phyloP scores from a whole-genome alignment of 257 asterid genomes.

The Coffea canephora region DNA sequence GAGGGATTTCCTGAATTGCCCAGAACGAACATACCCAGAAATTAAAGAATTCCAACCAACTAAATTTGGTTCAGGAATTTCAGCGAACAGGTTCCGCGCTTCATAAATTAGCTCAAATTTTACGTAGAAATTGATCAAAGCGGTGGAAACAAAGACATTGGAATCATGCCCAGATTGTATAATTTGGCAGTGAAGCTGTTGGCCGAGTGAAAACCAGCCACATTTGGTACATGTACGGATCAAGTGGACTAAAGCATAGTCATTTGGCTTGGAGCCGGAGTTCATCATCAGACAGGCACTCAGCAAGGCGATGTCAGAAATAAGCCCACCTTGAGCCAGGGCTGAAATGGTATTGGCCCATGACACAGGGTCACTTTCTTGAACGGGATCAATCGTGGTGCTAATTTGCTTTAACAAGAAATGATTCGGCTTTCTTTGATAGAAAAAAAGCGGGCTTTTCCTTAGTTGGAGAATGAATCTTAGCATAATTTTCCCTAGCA shows the following conservation, averaged over 20 bases:
- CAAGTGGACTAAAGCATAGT: conserved; percentile 44
- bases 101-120: conserved; percentile 38
- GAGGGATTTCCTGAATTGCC: conserved; percentile 55
- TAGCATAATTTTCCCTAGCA: neutral
- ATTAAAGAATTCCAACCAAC: conserved; percentile 88
- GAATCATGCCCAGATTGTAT: conserved; percentile 46
- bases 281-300: conserved; percentile 33
- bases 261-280: conserved; percentile 41
- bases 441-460: neutral
- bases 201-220: conserved; percentile 44
- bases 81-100: conserved; percentile 56
- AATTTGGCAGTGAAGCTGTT: conserved; percentile 59
- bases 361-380: conserved; percentile 14
- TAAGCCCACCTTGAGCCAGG: conserved; percentile 16
- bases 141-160: conserved; percentile 44
- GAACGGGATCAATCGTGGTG: conserved; percentile 15
- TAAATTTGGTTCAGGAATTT: conserved; percentile 62
- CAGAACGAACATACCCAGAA: conserved; percentile 66
- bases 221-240: conserved; percentile 44
- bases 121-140: conserved; percentile 46
- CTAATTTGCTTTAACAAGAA: conserved; percentile 10
- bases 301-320: conserved; percentile 24
- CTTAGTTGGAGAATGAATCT: conserved; percentile 5
- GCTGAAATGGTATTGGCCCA: conserved; percentile 13
- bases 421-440: neutral